A percentile compares a stretch with the other conserved stretches of the same genome.
Conservation (phyloP, 2,329 filamentous ascomycete species). For the Dichotomopilus funicola region DNA sequence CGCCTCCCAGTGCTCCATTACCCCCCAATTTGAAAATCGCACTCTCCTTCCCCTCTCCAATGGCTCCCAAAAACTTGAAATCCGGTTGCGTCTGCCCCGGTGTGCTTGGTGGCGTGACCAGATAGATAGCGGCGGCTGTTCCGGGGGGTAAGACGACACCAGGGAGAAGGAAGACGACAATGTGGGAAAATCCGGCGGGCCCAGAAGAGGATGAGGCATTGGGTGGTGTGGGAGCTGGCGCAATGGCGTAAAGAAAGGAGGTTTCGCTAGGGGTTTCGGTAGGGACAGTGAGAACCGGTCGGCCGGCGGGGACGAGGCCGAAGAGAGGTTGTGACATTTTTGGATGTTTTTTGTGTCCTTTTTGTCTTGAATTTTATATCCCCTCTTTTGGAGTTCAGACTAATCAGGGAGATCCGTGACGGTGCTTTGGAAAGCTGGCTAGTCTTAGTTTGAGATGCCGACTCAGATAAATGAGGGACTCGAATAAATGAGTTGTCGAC, state of each 20-base stretch:
- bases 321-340: constrained; percentile 46
- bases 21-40: constrained; percentile 74
- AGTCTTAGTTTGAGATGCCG: too few species aligned
- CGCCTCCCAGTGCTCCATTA: too few species aligned
- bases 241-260: constrained; percentile 51
- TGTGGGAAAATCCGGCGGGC: constrained; percentile 53
- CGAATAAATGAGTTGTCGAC: too few species aligned
- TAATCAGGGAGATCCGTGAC: too few species aligned
- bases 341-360: not conserved
- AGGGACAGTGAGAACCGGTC: constrained; percentile 49
- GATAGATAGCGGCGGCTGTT: constrained; percentile 84
- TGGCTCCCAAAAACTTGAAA: constrained; percentile 81
- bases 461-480: too few species aligned
- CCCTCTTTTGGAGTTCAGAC: too few species aligned
- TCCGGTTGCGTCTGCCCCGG: constrained; percentile 41
- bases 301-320: constrained; percentile 55
- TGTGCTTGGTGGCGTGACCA: constrained; percentile 49
- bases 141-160: constrained; percentile 64
- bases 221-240: constrained; percentile 26
- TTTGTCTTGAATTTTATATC: not conserved
- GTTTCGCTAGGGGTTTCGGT: constrained; percentile 46
- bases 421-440: too few species aligned
- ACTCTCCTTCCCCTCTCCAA: constrained; percentile 84
- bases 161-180: constrained; percentile 85
- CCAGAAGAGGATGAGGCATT: constrained; percentile 35